Base-by-base conservation (phyloP, 148 eudicot genomes). In the Bassia scoparia region DNA sequence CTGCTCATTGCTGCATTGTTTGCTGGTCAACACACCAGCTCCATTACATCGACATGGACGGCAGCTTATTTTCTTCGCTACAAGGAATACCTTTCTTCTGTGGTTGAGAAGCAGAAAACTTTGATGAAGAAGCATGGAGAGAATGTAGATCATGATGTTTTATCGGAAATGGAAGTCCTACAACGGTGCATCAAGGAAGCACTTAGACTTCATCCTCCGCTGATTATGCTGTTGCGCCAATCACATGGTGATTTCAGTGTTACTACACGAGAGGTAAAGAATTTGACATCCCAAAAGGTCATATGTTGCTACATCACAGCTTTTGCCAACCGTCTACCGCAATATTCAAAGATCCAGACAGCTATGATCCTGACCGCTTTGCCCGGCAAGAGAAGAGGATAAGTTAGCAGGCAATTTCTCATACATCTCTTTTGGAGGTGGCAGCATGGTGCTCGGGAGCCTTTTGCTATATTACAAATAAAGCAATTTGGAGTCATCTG, bases 21-120 rank as follows among this genome's bases (percentile, higher is more conserved):
- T 74, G 98, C 97, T 10, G 98, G 98, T 58, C 98, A 94, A 75
- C 98, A 91, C 76, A 94, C 98, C 1, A 94, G 98, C 60, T 91
- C 98, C 60, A 94, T 94, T 68, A 94, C 98, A 35, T 94, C 98
- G 63, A 86, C 88, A 23, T 94, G 98, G 98, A 86, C 98, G 0
- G 98, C 97, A 21, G 97, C 97, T 5, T 94, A 91, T 80, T 97
- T 94, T 74, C 82, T 91, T 11, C 75, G 81, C 35, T 61, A 85
- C 81, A 84, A 86, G 64, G 74, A 83, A 35, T 87, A 73, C 84
- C 56, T 89, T 61, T 69, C 89, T 0, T 78, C 82, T 16, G 98
- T 89, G 29, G 33, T 82, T 43, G 87, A 89, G 18, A 97, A 94
- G 77, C 98, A 94, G 72, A 83, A 81, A 71, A 82, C 69, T 50